Evolutionary conservation across 2,329 filamentous ascomycete genomes (phyloP), one percentile per base, ranked within the genome.

Genomic region (Ceratocystis eucalypticola): DNA sequence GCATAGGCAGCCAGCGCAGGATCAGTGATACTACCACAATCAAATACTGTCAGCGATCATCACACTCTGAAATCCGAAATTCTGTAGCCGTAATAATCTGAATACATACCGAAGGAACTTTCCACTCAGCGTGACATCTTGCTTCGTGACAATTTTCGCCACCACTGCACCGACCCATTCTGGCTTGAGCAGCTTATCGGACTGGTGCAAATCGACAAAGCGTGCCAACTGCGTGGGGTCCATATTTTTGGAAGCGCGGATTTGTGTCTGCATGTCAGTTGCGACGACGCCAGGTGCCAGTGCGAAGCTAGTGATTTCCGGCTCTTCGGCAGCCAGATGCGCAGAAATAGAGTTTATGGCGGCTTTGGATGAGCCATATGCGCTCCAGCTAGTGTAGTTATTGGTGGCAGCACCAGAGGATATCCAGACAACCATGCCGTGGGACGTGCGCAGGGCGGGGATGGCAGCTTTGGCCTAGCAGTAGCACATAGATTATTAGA

Each of bases 121-220:
- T 33, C 94, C 94, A 72, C 82, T 92, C 70, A 96, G 75, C 20
- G 85, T 82, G 65, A 77, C 82, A 2, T 82, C 79, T 5, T 85
- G 88, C 61, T 82, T 78, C 17, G 89, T 74, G 0, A 86, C 87
- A 69, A 97, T 78, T 71, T 84, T 88, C 2, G 91, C 92, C 75
- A 97, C 93, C 12, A 96, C 90, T 75, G 86, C 79, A 0, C 91
- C 93, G 0, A 93, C 89, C 75, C 91, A 87, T 71, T 96, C 90
- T 0, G 92, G 90, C 75, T 82, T 85, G 69, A 96, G 78, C 62
- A 97, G 76, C 62, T 82, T 82, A 15, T 91, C 91, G 5, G 82
- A 80, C 70, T 85, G 81, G 73, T 91, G 87, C 17, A 88, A 80
- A 0, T 83, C 79, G 12, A 84, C 79, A 71, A 97, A 97, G 33